Evolutionary conservation across 2,329 filamentous ascomycete species (phyloP), one percentile per base, ranked within the genome.

Genomic region (Pyrenochaeta sp.): DNA sequence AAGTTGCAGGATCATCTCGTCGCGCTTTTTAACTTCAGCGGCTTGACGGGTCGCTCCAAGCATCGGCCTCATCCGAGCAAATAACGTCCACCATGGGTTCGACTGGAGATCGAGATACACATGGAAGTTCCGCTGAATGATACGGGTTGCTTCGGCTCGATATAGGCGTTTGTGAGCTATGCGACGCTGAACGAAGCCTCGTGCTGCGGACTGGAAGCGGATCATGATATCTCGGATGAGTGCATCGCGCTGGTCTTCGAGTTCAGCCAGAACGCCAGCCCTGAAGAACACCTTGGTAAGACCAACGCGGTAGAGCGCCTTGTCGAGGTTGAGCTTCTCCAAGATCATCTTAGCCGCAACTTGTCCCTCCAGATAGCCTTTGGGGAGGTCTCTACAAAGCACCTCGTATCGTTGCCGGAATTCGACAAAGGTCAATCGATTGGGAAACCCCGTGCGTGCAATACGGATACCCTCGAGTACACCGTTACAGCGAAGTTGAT

Each of bases 401-500:
- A 99, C 94, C 73, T 98, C 95, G 74, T 99, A 99, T 58, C 95
- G 88, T 68, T 96, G 91, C 48, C 95, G 87, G 78, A 99, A 99
- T 71, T 99, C 96, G 2, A 90, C 85, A 73, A 99, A 99, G 0
- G 91, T 85, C 29, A 99, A 82, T 63, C 95, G 85, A 72, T 99
- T 99, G 45, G 95, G 95, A 74, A 99, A 99, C 20, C 95, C 95
- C 4, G 96, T 99, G 40, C 95, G 87, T 20, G 95, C 95, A 75
- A 99, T 99, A 56, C 95, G 87, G 69, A 99, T 99, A 58, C 95
- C 95, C 78, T 99, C 95, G n/a, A 99, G 83, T 2, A 99, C 95
- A 90, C 95, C 95, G 73, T 99, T 99, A 78, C 95, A 99, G 46
- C 95, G 88, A n/a, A 99, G 81, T 74, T 99, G 96, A 69, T 99